Evolutionary conservation across 768 basidiomycete species (phyloP).

Genomic region (Trametes coccinea): DNA sequence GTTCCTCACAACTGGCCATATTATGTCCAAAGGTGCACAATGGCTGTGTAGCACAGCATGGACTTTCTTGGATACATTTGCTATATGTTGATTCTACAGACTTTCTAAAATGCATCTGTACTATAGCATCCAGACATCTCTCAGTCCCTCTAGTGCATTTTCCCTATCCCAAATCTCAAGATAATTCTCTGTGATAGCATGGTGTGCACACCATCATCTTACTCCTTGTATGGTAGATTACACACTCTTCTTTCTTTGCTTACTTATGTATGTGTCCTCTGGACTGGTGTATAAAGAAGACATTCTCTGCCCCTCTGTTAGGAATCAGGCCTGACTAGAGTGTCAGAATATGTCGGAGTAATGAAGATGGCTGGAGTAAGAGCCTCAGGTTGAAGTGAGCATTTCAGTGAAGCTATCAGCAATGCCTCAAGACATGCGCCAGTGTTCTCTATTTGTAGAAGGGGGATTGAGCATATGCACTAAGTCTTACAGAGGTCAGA

Average conservation of each 20-base stretch:
- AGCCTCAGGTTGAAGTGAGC: too few species aligned
- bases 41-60: neutral
- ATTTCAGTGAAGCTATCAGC: too few species aligned
- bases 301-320: neutral
- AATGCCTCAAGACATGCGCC: too few species aligned
- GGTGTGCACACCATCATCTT: neutral
- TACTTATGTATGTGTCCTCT: neutral
- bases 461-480: too few species aligned
- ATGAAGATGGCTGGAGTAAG: neutral
- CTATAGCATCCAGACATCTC: neutral
- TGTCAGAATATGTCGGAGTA: neutral
- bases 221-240: neutral
- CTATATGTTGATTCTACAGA: neutral
- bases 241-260: neutral
- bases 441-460: too few species aligned
- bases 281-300: slow-evolving; percentile 1
- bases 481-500: too few species aligned
- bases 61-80: neutral
- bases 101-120: neutral
- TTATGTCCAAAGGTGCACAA: neutral
- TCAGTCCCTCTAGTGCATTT: neutral
- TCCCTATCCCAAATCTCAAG: neutral
- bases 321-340: neutral
- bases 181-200: too few species aligned
- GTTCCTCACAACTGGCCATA: too few species aligned